Evolutionary conservation across 345 rosid genomes (phyloP).

Genomic region (Acer campestre): DNA sequence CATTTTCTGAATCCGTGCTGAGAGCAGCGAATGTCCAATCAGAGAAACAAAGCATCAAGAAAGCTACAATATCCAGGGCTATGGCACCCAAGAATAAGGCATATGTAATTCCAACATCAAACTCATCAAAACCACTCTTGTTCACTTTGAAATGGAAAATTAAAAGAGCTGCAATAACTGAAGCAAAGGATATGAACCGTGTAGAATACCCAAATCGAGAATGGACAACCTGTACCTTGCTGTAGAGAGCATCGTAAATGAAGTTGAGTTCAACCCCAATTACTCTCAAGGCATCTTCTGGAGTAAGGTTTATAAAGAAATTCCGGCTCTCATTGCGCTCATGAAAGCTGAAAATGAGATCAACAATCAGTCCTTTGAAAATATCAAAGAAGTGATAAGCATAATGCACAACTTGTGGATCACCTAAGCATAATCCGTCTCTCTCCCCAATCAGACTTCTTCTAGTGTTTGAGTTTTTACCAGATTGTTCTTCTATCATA

Average conservation of each 20-base stretch:
- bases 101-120: slow-evolving; percentile 14
- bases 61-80: neutral
- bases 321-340: slow-evolving; percentile 19
- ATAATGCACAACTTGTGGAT: neutral
- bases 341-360: slow-evolving; percentile 29
- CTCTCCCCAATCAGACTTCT: neutral
- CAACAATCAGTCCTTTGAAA: slow-evolving; percentile 25
- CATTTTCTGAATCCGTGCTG: slow-evolving; percentile 1
- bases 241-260: slow-evolving; percentile 27
- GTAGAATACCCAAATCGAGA: neutral
- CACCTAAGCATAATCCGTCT: no score
- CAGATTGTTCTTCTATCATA: no score
- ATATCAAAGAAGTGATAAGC: neutral
- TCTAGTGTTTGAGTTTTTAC: neutral
- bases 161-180: neutral
- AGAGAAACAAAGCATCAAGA: neutral
- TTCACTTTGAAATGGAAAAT: neutral
- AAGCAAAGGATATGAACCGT: neutral
- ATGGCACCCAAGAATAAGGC: neutral
- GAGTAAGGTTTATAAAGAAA: neutral
- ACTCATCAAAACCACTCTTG: neutral
- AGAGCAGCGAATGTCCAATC: neutral
- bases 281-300: slow-evolving; percentile 26
- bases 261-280: slow-evolving; percentile 35
- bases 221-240: slow-evolving; percentile 17